phyloP scores from a whole-genome alignment of 31 red algal genomes.

The Porphyra umbilicalis region DNA sequence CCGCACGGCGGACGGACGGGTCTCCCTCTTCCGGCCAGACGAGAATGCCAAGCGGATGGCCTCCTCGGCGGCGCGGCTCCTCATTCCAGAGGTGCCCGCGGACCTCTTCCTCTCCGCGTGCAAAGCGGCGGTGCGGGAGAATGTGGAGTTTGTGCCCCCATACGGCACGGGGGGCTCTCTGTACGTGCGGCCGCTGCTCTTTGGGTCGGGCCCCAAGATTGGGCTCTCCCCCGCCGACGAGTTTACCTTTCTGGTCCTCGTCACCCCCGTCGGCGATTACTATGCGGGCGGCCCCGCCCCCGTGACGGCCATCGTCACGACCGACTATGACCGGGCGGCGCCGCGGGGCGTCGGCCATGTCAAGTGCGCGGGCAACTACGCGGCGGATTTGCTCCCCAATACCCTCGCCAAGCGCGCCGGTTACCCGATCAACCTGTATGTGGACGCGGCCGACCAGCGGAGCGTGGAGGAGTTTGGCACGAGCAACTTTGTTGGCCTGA shows the following conservation, averaged over 20 bases:
- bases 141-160: constrained; percentile 79
- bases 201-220: constrained; percentile 84
- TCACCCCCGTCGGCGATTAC: constrained; percentile 92
- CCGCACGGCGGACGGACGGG: constrained; percentile 43
- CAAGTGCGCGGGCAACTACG: constrained; percentile 95
- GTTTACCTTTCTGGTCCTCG: constrained; percentile 89
- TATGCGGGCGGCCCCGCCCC: constrained; percentile 90
- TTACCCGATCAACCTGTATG: constrained; percentile 90
- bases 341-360: constrained; percentile 86
- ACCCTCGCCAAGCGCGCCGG: constrained; percentile 53
- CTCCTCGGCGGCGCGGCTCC: constrained; percentile 46
- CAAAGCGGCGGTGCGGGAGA: constrained; percentile 55
- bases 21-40: constrained; percentile 82
- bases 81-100: constrained; percentile 69
- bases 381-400: constrained; percentile 83
- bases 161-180: constrained; percentile 81
- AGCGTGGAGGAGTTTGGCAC: constrained; percentile 98
- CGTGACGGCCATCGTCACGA: constrained; percentile 75
- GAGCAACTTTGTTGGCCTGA: constrained; percentile 81
- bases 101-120: constrained; percentile 74
- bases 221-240: constrained; percentile 85
- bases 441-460: constrained; percentile 64
- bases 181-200: constrained; percentile 90
- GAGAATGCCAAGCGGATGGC: constrained; percentile 85
- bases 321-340: constrained; percentile 80